These are phyloP conservation scores for Speleostelium caveatum DNA, from an alignment of 78 protist species.

Conservation along the genomic window DNA sequence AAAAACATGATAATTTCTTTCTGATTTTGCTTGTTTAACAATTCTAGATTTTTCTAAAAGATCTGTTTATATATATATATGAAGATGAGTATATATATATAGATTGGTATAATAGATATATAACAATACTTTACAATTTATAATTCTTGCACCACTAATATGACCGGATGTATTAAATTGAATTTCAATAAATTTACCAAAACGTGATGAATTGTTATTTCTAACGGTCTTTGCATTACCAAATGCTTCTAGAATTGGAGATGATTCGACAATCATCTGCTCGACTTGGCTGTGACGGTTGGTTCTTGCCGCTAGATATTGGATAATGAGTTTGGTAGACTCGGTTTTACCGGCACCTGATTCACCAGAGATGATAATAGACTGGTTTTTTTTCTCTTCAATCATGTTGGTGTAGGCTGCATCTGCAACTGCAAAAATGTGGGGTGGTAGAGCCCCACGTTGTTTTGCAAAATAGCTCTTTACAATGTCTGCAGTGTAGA, in stretches of 20 bases:
- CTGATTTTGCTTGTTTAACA: slow-evolving; percentile 73
- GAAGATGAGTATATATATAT: not conserved
- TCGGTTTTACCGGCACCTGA: slow-evolving; percentile 97
- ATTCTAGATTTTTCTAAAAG: slow-evolving; percentile 79
- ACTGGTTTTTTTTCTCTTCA: slow-evolving; percentile 61
- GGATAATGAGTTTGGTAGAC: slow-evolving; percentile 89
- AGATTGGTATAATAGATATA: not conserved
- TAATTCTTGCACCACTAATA: slow-evolving; percentile 78
- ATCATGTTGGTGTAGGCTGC: slow-evolving; percentile 90
- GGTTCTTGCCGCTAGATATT: slow-evolving; percentile 85
- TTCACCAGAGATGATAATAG: slow-evolving; percentile 90
- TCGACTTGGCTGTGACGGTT: slow-evolving; percentile 73
- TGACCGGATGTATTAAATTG: slow-evolving; percentile 75
- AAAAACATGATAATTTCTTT: slow-evolving; percentile 84
- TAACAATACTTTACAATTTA: slow-evolving; percentile 32
- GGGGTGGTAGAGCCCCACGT: slow-evolving; percentile 85
- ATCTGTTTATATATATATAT: slow-evolving; percentile 5
- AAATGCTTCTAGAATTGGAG: slow-evolving; percentile 85
- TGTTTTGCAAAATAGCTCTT: slow-evolving; percentile 82
- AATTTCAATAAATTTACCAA: slow-evolving; percentile 87
- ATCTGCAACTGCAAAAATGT: slow-evolving; percentile 91
- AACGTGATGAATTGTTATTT: slow-evolving; percentile 80
- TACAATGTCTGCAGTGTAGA: slow-evolving; percentile 87
- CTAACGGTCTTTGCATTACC: slow-evolving; percentile 88
- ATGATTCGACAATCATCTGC: slow-evolving; percentile 81